Evolutionary conservation across 1,284 basidiomycete species (phyloP).

Genomic region (Cronartium quercuum): DNA sequence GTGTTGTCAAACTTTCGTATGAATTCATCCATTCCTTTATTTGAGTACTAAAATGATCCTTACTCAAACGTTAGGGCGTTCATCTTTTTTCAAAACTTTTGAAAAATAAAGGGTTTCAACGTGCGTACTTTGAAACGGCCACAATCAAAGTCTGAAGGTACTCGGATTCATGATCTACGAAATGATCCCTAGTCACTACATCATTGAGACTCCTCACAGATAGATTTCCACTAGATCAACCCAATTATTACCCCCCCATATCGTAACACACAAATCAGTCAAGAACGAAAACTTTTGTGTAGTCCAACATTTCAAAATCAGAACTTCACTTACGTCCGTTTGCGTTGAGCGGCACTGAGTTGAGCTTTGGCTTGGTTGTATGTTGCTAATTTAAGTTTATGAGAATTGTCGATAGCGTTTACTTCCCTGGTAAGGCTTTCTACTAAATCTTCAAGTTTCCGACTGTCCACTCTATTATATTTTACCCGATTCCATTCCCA

Average conservation of each 20-base stretch:
- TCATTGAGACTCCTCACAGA: slow-evolving; percentile 80
- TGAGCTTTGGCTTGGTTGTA: slow-evolving; percentile 94
- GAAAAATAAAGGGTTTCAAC: background rate
- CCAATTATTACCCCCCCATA: slow-evolving; percentile 23
- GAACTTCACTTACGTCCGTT: slow-evolving; percentile 65
- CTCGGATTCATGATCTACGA: slow-evolving; percentile 73
- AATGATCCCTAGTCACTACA: slow-evolving; percentile 73
- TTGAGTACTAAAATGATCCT: slow-evolving; percentile 57
- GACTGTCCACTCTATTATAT: slow-evolving; percentile 37
- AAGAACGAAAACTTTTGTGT: background rate
- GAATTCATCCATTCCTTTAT: slow-evolving; percentile 80
- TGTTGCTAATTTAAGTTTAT: slow-evolving; percentile 69
- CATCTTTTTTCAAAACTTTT: background rate
- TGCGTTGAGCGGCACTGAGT: slow-evolving; percentile 85
- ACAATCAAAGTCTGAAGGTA: slow-evolving; percentile 89
- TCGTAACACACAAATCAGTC: background rate
- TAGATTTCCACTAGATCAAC: slow-evolving; percentile 70
- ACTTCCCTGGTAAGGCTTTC: slow-evolving; percentile 44
- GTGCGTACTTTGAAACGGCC: slow-evolving; percentile 79
- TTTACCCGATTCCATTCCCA: slow-evolving; percentile 40
- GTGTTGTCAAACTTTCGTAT: slow-evolving; percentile 79
- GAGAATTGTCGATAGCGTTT: slow-evolving; percentile 50
- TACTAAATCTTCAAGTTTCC: slow-evolving; percentile 29
- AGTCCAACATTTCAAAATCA: background rate
- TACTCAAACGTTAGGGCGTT: too few relatives aligned